Conservation (phyloP, 768 basidiomycete genomes). For the Suillus paluster region DNA sequence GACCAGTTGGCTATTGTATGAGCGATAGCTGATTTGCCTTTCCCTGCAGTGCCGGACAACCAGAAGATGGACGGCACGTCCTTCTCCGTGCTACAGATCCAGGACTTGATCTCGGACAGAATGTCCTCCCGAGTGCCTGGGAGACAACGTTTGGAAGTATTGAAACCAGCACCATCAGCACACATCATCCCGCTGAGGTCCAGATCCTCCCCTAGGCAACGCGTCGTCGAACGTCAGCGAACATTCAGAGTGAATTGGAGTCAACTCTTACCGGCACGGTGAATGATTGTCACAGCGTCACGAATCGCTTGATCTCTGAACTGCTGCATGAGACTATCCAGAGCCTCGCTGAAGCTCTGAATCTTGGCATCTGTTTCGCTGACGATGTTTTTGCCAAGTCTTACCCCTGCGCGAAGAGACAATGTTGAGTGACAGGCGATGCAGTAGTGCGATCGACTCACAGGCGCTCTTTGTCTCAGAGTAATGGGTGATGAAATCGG, state of each 20-base stretch:
- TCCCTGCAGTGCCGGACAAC: slow-evolving; percentile 11
- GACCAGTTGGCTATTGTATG: slow-evolving; percentile 15
- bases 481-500: slow-evolving; percentile 32
- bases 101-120: slow-evolving; percentile 19
- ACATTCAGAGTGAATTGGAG: background rate
- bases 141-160: slow-evolving; percentile 12
- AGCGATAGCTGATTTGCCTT: no score
- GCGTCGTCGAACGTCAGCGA: background rate
- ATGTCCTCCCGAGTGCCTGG: slow-evolving; percentile 17
- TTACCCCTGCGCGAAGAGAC: background rate
- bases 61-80: slow-evolving; percentile 16
- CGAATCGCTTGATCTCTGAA: background rate
- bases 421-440: background rate
- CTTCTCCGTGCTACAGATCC: slow-evolving; percentile 9
- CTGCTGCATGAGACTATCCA: slow-evolving; percentile 3
- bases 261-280: background rate
- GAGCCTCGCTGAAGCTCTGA: background rate
- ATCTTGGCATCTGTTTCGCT: background rate
- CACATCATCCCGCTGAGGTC: background rate
- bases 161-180: background rate
- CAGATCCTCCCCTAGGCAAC: background rate
- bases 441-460: slow-evolving; percentile 4
- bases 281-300: no score
- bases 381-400: slow-evolving; percentile 1
- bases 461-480: slow-evolving; percentile 24